phyloP scores from a whole-genome alignment of 495 filamentous ascomycete genomes.

The Neohortaea acidophila region DNA sequence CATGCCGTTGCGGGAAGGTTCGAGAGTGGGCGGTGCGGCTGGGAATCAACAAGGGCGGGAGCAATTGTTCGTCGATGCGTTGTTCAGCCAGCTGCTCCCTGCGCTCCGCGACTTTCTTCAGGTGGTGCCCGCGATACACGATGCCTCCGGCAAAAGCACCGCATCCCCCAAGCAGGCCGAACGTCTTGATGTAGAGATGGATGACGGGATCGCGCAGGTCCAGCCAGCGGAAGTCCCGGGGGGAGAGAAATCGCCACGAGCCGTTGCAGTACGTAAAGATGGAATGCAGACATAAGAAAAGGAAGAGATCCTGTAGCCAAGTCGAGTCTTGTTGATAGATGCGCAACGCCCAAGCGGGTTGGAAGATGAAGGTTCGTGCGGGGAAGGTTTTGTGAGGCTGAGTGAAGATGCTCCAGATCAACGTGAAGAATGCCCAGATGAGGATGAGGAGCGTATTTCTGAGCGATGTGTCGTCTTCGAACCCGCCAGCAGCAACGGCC shows the following conservation, averaged over 20 bases:
- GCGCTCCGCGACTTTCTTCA: conserved; percentile 1
- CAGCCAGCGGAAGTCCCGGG: not conserved
- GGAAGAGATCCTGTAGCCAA: conserved; percentile 9
- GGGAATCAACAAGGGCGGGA: conserved; percentile 32
- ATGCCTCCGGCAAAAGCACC: conserved; percentile 12
- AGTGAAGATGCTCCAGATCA: conserved; percentile 16
- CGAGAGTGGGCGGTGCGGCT: conserved; percentile 46
- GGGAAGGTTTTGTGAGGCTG: conserved; percentile 12
- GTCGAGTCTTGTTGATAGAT: not conserved
- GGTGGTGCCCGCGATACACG: conserved; percentile 5
- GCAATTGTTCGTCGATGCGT: conserved; percentile 14
- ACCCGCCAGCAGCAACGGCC: too few relatives aligned
- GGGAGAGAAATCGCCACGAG: conserved; percentile 3
- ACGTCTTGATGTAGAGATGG: conserved; percentile 10
- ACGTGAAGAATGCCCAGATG: conserved; percentile 7
- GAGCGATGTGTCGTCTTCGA: too few relatives aligned
- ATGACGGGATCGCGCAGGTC: conserved; percentile 1
- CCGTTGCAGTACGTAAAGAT: conserved; percentile 5
- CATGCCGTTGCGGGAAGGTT: conserved; percentile 46
- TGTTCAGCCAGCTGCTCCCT: not conserved
- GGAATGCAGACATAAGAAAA: conserved; percentile 2
- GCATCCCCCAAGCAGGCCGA: conserved; percentile 11
- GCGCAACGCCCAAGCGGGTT: conserved; percentile 10
- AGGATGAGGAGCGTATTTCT: conserved; percentile 1
- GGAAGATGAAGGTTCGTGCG: conserved; percentile 9